Conservation (phyloP, 2,329 filamentous ascomycete species). For the Penicillium paneum region DNA sequence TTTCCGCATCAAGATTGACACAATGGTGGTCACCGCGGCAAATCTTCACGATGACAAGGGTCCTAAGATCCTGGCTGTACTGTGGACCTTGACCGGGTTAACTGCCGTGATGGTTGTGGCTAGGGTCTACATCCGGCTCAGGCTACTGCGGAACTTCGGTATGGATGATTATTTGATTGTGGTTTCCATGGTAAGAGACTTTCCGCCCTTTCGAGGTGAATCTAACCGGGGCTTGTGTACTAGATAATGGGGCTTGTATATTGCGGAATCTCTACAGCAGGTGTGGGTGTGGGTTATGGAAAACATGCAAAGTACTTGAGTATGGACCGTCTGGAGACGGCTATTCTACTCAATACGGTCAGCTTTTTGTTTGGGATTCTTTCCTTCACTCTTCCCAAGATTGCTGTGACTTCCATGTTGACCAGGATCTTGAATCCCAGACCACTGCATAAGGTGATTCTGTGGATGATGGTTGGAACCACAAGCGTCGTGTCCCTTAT, state of each 20-base stretch:
- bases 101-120: constrained; percentile 32
- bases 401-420: constrained; percentile 29
- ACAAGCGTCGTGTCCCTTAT: constrained; percentile 33
- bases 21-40: constrained; percentile 8
- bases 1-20: not conserved
- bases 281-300: constrained; percentile 42
- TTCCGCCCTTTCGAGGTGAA: not conserved
- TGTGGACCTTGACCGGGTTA: constrained; percentile 32
- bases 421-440: constrained; percentile 29
- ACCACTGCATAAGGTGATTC: constrained; percentile 10
- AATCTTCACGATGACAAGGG: constrained; percentile 33
- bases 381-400: constrained; percentile 30
- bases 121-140: constrained; percentile 34
- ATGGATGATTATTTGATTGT: constrained; percentile 41
- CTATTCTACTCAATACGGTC: constrained; percentile 25
- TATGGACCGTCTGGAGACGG: constrained; percentile 26
- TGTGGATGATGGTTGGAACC: constrained; percentile 31
- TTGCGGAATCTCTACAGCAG: constrained; percentile 34
- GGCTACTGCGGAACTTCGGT: constrained; percentile 34
- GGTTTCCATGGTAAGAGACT: constrained; percentile 28
- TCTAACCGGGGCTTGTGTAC: not conserved
- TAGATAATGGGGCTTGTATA: constrained; percentile 37
- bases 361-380: constrained; percentile 31
- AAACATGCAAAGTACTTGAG: constrained; percentile 37
- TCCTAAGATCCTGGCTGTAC: constrained; percentile 32